Percentiles rank a stretch among this genome's conserved stretches.
phyloP scores from a whole-genome alignment of 2,329 filamentous ascomycete genomes.

The Calonectria fujianensis region DNA sequence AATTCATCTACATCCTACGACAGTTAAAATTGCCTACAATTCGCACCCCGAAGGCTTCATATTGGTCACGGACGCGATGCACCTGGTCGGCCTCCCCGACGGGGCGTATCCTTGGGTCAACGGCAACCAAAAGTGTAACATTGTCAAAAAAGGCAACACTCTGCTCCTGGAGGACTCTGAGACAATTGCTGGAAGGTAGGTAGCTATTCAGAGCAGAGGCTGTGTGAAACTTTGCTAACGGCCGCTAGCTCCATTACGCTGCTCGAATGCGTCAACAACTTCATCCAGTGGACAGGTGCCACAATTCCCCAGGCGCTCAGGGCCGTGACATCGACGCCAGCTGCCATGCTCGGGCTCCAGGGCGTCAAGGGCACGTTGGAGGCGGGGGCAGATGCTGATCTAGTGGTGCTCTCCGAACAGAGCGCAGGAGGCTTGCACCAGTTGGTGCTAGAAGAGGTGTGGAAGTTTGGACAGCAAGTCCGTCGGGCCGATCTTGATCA shows the following conservation, averaged over 20 bases:
- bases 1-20: conserved; percentile 91
- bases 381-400: conserved; percentile 79
- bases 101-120: conserved; percentile 93
- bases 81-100: conserved; percentile 87
- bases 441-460: conserved; percentile 83
- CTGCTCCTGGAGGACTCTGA: conserved; percentile 86
- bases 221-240: conserved; percentile 26
- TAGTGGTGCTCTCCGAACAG: conserved; percentile 80
- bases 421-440: conserved; percentile 65
- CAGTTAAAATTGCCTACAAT: conserved; percentile 91
- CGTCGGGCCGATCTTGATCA: conserved; percentile 50
- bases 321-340: conserved; percentile 85
- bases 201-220: conserved; percentile 39
- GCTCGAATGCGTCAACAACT: conserved; percentile 89
- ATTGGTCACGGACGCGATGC: conserved; percentile 95
- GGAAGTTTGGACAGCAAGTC: conserved; percentile 83
- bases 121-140: conserved; percentile 73
- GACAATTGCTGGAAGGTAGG: conserved; percentile 84
- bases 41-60: conserved; percentile 90
- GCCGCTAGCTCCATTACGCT: conserved; percentile 77
- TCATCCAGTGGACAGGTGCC: conserved; percentile 83
- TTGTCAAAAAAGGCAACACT: conserved; percentile 82
- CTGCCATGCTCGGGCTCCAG: conserved; percentile 82
- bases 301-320: conserved; percentile 80
- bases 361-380: conserved; percentile 79